These are phyloP conservation scores for Chaetomium sp. DNA, from an alignment of 2,329 filamentous ascomycete species.

Conservation along the genomic window DNA sequence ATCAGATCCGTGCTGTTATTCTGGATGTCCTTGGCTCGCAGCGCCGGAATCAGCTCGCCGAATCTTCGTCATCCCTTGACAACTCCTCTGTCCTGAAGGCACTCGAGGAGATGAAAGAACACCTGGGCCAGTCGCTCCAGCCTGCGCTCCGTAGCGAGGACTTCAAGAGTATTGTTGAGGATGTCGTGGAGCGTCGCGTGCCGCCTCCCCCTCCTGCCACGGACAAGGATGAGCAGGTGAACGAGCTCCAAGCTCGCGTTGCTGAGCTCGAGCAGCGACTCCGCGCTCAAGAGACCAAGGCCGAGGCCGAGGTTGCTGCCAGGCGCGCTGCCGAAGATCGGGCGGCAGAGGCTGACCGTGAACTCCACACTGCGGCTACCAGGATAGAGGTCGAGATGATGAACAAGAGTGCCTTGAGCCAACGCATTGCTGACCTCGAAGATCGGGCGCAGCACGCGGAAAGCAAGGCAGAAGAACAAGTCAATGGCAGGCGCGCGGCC, in stretches of 20 bases:
- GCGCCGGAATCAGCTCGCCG: constrained; percentile 46
- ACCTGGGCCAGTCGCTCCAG: constrained; percentile 50
- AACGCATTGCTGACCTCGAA: constrained; percentile 69
- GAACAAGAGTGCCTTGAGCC: constrained; percentile 60
- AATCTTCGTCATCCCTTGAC: constrained; percentile 40
- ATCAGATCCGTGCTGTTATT: constrained; percentile 75
- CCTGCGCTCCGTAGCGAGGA: constrained; percentile 54
- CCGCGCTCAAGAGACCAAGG: constrained; percentile 49
- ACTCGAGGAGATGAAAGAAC: constrained; percentile 63
- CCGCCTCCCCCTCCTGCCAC: constrained; percentile 52
- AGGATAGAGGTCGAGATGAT: constrained; percentile 63
- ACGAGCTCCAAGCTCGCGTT: constrained; percentile 62
- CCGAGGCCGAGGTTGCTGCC: constrained; percentile 52
- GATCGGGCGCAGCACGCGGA: constrained; percentile 67
- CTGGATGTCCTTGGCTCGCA: constrained; percentile 71
- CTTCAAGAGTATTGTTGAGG: constrained; percentile 64
- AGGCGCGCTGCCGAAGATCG: constrained; percentile 58
- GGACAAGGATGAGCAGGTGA: constrained; percentile 54
- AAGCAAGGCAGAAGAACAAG: constrained; percentile 64
- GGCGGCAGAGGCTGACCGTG: constrained; percentile 55
- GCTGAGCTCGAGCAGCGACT: constrained; percentile 62
- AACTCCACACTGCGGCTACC: constrained; percentile 59
- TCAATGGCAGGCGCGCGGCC: constrained; percentile 63
- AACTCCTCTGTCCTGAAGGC: constrained; percentile 63
- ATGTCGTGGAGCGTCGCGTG: constrained; percentile 61